Percentiles rank a stretch among this genome's conserved stretches.
These are phyloP conservation scores for Sarcodon aspratus DNA, from an alignment of 768 basidiomycete genomes.

Conservation along the genomic window DNA sequence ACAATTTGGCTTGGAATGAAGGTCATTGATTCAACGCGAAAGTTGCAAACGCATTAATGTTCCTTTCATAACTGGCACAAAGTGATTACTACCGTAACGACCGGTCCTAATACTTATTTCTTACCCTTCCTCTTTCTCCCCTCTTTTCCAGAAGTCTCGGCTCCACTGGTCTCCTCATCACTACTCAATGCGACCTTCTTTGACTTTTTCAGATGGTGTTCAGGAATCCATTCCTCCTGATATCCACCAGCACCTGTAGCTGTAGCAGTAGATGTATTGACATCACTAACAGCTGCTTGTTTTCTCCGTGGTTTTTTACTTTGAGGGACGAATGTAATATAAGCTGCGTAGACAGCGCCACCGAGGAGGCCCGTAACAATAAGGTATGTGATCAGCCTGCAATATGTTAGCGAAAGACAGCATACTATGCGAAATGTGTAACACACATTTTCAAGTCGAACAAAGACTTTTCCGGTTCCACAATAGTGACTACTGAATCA, in stretches of 20 bases:
- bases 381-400: constrained; percentile 56
- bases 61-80: background rate
- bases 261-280: constrained; percentile 48
- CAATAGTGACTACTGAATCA: constrained; percentile 66
- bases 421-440: background rate
- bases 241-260: constrained; percentile 62
- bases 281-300: constrained; percentile 22
- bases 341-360: constrained; percentile 53
- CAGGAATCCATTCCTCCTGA: constrained; percentile 90
- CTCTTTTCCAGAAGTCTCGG: constrained; percentile 31
- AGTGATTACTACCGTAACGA: background rate
- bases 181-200: constrained; percentile 57
- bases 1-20: too few relatives aligned
- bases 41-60: too few relatives aligned
- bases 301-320: constrained; percentile 44
- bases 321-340: constrained; percentile 52
- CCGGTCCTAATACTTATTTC: constrained; percentile 23
- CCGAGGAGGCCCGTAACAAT: constrained; percentile 55
- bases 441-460: constrained; percentile 76
- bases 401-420: constrained; percentile 9
- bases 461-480: constrained; percentile 68
- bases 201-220: constrained; percentile 67
- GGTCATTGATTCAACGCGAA: too few relatives aligned
- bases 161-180: constrained; percentile 47
- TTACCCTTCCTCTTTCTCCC: constrained; percentile 35